Percentiles rank a stretch among this genome's conserved stretches.
phyloP scores from a whole-genome alignment of 306 rosid species.

The Delonix regia region DNA sequence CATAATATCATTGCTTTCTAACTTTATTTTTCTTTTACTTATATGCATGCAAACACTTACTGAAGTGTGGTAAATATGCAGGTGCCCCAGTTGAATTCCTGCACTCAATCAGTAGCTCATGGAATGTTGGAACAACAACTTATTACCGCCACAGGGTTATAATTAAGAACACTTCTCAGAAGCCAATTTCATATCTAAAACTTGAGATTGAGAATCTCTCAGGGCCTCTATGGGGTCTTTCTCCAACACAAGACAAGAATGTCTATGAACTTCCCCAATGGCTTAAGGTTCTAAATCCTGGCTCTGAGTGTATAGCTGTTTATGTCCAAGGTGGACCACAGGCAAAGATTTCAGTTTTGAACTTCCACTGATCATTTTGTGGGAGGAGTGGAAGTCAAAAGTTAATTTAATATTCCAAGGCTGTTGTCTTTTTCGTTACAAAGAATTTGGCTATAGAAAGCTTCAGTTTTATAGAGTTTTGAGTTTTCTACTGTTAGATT shows the following conservation, averaged over 20 bases:
- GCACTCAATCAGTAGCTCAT: slow-evolving; percentile 70
- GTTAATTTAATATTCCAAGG: no score
- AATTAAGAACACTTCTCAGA: slow-evolving; percentile 69
- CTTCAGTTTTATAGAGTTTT: no score
- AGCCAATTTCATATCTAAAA: slow-evolving; percentile 61
- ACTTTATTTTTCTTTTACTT: background rate
- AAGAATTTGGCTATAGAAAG: no score
- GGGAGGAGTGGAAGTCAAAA: background rate
- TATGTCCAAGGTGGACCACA: slow-evolving; percentile 90
- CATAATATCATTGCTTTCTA: no score
- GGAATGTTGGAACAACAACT: slow-evolving; percentile 51
- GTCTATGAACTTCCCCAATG: slow-evolving; percentile 71
- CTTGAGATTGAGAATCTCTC: slow-evolving; percentile 59
- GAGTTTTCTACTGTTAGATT: background rate
- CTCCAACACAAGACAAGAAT: slow-evolving; percentile 59
- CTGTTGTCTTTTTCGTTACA: no score
- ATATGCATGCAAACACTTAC: background rate
- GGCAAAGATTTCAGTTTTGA: slow-evolving; percentile 56
- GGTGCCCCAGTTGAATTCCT: slow-evolving; percentile 59
- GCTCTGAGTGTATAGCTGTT: slow-evolving; percentile 59
- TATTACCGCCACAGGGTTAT: slow-evolving; percentile 77
- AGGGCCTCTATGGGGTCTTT: slow-evolving; percentile 82
- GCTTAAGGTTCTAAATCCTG: slow-evolving; percentile 65
- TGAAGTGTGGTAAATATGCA: slow-evolving; percentile 35
- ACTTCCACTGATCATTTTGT: slow-evolving; percentile 52